Evolutionary conservation across 2,329 filamentous ascomycete species (phyloP).

Genomic region (Penicillium sp.): DNA sequence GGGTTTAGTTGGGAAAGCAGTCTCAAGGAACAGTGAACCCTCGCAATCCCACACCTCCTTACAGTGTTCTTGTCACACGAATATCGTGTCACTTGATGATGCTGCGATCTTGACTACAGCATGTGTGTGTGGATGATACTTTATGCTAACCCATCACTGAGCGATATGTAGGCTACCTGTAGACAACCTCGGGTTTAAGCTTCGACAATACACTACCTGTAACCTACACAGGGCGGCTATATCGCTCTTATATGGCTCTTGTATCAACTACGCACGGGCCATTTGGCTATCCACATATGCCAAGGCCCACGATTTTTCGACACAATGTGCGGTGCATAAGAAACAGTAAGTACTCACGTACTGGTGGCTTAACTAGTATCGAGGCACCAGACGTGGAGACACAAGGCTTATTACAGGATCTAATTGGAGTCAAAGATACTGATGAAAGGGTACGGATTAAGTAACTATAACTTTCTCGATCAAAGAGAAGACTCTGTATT

Average conservation of each 20-base stretch:
- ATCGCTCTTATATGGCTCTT: not conserved
- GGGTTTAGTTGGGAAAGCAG: no score
- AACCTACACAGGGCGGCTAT: not conserved
- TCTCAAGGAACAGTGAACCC: not conserved
- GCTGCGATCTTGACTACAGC: not conserved
- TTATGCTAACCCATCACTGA: not conserved
- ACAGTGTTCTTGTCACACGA: not conserved
- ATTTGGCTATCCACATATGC: not conserved
- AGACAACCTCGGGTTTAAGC: not conserved
- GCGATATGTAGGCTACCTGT: not conserved
- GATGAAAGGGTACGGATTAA: not conserved
- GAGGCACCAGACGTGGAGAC: not conserved
- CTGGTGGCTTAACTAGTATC: not conserved
- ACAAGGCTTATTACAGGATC: not conserved
- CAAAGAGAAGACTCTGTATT: not conserved
- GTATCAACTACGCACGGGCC: not conserved
- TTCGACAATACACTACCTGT: not conserved
- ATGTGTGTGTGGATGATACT: not conserved
- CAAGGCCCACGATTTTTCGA: not conserved
- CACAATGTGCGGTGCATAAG: not conserved
- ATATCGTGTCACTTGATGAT: no score
- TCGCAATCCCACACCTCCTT: not conserved
- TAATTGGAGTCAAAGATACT: not conserved
- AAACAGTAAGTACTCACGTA: not conserved
- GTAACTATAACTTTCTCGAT: not conserved